Percentiles rank a stretch among this genome's conserved stretches.
These are phyloP conservation scores for Blastocystis sp. DNA, from an alignment of 352 stramenopile genomes.

Conservation along the genomic window DNA sequence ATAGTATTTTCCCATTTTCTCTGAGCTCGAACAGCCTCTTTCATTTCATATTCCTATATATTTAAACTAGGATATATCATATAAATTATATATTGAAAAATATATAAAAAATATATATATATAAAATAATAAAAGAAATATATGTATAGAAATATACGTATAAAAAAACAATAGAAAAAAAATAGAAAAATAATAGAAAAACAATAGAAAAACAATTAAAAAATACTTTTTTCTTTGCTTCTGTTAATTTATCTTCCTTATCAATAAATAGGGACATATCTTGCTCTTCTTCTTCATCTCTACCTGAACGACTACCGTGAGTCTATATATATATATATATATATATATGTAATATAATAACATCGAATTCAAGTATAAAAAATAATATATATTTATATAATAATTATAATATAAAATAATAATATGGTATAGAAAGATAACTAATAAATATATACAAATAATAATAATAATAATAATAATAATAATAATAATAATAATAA, in stretches of 20 bases:
- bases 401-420: constrained; percentile 25
- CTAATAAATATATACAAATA: not conserved
- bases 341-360: constrained; percentile 2
- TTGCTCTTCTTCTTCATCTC: constrained; percentile 29
- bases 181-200: no score
- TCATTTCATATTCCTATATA: constrained; percentile 35
- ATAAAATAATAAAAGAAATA: no score
- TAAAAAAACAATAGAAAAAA: no score
- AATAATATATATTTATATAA: constrained; percentile 13
- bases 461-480: not conserved
- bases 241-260: constrained; percentile 33
- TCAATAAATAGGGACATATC: constrained; percentile 16
- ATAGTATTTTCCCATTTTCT: constrained; percentile 23
- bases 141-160: no score
- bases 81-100: no score
- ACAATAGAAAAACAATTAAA: no score
- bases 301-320: constrained; percentile 6
- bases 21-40: constrained; percentile 21
- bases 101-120: no score
- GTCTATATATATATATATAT: no score
- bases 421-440: not conserved
- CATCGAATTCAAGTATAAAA: not conserved
- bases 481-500: no score
- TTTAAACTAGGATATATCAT: no score
- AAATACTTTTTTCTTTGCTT: no score